Evolutionary conservation across 176 grass and related monocot species (phyloP).

Genomic region (Phyllostachys edulis): DNA sequence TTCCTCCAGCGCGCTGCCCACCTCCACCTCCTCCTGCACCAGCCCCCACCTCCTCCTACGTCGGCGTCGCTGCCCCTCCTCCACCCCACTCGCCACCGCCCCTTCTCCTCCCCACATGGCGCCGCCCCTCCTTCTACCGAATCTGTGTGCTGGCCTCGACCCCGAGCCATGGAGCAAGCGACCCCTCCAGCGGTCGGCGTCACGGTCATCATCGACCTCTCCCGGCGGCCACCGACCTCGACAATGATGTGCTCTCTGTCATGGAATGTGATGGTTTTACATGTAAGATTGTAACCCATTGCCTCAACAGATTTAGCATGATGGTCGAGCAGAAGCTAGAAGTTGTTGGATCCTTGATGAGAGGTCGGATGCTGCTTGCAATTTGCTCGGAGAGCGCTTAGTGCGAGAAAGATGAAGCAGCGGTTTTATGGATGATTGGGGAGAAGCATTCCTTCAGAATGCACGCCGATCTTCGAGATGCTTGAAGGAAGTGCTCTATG

Average conservation of each 20-base stretch:
- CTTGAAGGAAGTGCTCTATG: slow-evolving; percentile 72
- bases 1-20: too few species aligned
- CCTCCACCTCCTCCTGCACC: too few species aligned
- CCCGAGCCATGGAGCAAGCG: too few species aligned
- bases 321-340: slow-evolving; percentile 39
- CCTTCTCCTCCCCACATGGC: too few species aligned
- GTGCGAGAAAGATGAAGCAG: slow-evolving; percentile 70
- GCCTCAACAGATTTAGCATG: slow-evolving; percentile 63
- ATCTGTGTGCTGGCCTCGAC: too few species aligned
- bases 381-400: slow-evolving; percentile 55
- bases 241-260: slow-evolving; percentile 57
- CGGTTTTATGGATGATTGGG: slow-evolving; percentile 79
- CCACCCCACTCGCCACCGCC: too few species aligned
- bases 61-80: too few species aligned
- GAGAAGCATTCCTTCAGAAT: slow-evolving; percentile 65
- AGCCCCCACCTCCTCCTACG: too few species aligned
- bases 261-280: slow-evolving; percentile 78
- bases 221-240: too few species aligned
- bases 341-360: slow-evolving; percentile 65
- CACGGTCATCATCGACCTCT: too few species aligned
- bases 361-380: slow-evolving; percentile 63
- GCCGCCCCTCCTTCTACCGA: too few species aligned
- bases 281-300: slow-evolving; percentile 54
- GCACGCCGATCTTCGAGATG: slow-evolving; percentile 68
- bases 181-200: too few species aligned